A percentile compares a stretch with the other conserved stretches of the same genome.
Evolutionary conservation across 371 early-diverging fungal species (phyloP).

Genomic region (Syncephalis fuscata): DNA sequence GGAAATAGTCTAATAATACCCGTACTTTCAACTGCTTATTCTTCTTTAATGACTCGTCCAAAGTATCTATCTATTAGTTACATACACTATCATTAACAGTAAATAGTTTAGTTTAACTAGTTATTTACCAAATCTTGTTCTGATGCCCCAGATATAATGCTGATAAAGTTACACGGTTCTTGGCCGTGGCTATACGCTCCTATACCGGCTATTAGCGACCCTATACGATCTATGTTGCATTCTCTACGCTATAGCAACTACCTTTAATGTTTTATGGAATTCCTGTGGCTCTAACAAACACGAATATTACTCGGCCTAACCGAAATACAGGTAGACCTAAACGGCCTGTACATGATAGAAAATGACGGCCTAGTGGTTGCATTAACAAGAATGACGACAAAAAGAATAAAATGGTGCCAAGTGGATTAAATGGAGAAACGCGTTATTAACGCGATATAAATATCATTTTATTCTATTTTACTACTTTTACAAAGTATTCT

Average conservation of each 20-base stretch:
- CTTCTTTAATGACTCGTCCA: constrained; percentile 31
- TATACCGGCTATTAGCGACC: constrained; percentile 6
- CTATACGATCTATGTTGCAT: too few species aligned
- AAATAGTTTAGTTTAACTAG: background rate
- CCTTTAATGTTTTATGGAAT: constrained; percentile 29
- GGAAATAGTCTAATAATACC: constrained; percentile 70
- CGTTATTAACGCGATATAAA: too few species aligned
- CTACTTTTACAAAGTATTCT: constrained; percentile 1
- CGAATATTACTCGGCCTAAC: constrained; percentile 16
- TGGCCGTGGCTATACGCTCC: constrained; percentile 43
- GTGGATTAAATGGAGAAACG: too few species aligned
- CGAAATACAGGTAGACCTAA: constrained; percentile 10
- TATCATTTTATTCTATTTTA: background rate
- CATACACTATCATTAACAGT: background rate
- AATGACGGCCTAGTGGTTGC: too few species aligned
- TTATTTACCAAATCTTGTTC: constrained; percentile 57
- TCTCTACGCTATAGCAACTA: too few species aligned
- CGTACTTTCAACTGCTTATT: constrained; percentile 35
- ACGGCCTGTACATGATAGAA: too few species aligned
- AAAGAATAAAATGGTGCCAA: too few species aligned
- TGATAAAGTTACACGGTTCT: constrained; percentile 56
- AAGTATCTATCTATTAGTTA: constrained; percentile 24
- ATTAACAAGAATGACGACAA: too few species aligned
- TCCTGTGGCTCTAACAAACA: constrained; percentile 21
- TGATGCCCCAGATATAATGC: constrained; percentile 69